Percentiles rank a stretch among this genome's conserved stretches.
Conservation (phyloP, 305 asterid genomes). For the Solanum chacoense region DNA sequence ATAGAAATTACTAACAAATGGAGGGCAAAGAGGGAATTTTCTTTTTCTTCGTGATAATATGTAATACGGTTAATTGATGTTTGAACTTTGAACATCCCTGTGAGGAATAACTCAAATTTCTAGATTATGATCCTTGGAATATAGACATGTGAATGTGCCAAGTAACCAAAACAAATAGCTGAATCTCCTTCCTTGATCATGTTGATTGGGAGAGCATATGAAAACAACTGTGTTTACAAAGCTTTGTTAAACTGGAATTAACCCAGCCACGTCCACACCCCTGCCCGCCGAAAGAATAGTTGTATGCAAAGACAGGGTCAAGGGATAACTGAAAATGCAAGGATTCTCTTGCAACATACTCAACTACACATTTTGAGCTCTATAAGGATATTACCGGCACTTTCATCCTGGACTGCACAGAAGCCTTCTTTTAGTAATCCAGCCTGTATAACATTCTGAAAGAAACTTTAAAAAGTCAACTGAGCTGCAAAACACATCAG, state of each 20-base stretch:
- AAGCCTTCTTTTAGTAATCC: conserved; percentile 74
- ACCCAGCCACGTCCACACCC: background rate
- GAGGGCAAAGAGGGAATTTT: background rate
- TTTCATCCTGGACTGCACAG: conserved; percentile 94
- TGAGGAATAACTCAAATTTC: background rate
- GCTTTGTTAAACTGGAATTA: background rate
- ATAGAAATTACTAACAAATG: background rate
- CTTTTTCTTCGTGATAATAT: background rate
- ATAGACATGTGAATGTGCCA: background rate
- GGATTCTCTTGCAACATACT: background rate
- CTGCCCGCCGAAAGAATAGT: background rate
- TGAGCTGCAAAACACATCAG: background rate
- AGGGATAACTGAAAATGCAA: background rate
- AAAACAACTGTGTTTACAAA: background rate
- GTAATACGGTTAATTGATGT: background rate
- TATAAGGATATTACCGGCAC: conserved; percentile 56
- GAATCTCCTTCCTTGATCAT: background rate
- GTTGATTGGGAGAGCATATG: background rate
- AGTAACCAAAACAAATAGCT: background rate
- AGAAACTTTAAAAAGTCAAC: conserved; percentile 12
- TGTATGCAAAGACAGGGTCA: background rate
- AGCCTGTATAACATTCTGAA: conserved; percentile 71
- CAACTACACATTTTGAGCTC: background rate
- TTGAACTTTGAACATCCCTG: background rate
- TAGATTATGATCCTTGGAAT: background rate